Evolutionary conservation across 768 basidiomycete genomes (phyloP).

Genomic region (Rhodocollybia butyracea): DNA sequence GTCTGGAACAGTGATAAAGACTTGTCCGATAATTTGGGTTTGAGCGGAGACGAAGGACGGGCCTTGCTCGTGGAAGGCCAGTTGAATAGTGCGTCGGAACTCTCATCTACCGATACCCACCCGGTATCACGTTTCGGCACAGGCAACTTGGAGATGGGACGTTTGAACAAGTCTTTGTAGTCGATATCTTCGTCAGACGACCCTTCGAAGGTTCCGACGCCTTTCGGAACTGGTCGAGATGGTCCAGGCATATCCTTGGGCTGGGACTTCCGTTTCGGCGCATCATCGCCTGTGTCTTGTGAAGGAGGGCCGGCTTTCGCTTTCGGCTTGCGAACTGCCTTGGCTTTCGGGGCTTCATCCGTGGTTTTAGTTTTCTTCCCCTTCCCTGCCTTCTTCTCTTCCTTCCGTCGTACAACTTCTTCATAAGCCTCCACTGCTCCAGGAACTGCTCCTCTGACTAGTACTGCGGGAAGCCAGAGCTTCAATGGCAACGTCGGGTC

Average conservation of each 20-base stretch:
- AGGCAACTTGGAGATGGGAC: neutral
- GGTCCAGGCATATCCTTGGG: neutral
- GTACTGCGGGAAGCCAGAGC: constrained; percentile 41
- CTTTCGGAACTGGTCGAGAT: neutral
- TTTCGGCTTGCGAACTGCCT: neutral
- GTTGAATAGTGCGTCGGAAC: neutral
- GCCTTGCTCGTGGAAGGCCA: neutral
- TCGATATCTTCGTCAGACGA: constrained; percentile 4
- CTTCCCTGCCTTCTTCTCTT: constrained; percentile 17
- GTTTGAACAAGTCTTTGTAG: constrained; percentile 33
- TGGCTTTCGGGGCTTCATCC: neutral
- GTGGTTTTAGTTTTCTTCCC: constrained; percentile 11
- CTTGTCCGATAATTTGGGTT: neutral
- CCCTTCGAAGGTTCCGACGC: constrained; percentile 24
- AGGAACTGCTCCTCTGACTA: constrained; percentile 40
- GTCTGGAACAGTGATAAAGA: neutral
- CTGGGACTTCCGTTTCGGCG: constrained; percentile 15
- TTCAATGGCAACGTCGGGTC: constrained; percentile 28
- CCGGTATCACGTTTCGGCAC: too few relatives aligned
- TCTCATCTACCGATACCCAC: too few relatives aligned
- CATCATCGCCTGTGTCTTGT: constrained; percentile 44
- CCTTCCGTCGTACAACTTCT: constrained; percentile 23
- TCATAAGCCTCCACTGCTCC: constrained; percentile 32
- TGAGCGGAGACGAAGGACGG: neutral
- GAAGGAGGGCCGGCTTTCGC: constrained; percentile 13